Evolutionary conservation across 140 eudicot genomes (phyloP), one percentile per base, ranked within the genome.

Genomic region (Oenanthe javanica): DNA sequence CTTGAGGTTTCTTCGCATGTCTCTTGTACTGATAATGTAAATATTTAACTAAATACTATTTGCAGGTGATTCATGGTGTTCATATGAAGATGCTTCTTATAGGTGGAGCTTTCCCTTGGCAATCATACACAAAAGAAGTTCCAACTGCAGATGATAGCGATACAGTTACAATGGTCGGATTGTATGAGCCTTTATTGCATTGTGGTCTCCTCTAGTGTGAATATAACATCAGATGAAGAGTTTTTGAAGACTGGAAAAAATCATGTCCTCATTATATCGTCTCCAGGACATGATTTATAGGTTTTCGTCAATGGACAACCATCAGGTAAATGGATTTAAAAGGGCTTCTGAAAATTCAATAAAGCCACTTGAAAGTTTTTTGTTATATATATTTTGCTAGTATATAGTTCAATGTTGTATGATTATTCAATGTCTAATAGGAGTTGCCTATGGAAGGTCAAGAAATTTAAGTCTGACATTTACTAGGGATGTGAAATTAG

Each of bases 251-350:
- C 16, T 6, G 96, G 91, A 51, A 72, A 88, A 76, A 79, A 85
- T 73, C 98, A 97, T 72, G 50, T 73, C 81, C 97, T 94, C 76
- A 88, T 93, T 0, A 92, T 92, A 49, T 90, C 86, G 91, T 94
- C 98, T 72, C 94, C 96, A 48, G 98, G 98, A 21, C 98, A 94
- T 84, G 90, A 94, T n/a, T 81, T 94, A 91, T 97, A 90, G 73
- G 96, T 94, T 43, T 94, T 88, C 79, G 50, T 92, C 88, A 94
- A 94, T 79, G 92, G 92, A 59, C 89, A 92, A 74, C 76, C 84
- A 61, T 75, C 93, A 86, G 98, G 98, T 94, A 82, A 4, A 38
- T 83, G 42, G 67, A 81, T 31, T 14, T 27, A 9, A 25, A n/a
- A n/a, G n/a, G n/a, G n/a, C n/a, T n/a, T 72, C 43, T 52, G 25